Percentiles rank a stretch among this genome's conserved stretches.
Conservation (phyloP, 2,329 filamentous ascomycete species). For the Colletotrichum sp. region DNA sequence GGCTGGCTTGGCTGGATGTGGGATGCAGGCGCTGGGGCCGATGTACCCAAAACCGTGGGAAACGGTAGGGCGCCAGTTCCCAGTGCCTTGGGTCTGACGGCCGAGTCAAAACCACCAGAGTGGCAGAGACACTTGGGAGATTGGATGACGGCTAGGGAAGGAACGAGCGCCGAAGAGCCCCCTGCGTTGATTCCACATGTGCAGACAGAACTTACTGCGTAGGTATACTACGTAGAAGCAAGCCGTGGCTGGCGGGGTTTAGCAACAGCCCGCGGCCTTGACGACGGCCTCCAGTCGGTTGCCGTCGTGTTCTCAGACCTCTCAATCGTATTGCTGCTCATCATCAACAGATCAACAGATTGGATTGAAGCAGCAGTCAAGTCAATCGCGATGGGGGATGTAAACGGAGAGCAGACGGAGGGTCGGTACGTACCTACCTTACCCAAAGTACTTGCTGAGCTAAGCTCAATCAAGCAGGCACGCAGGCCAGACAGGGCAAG, state of each 20-base stretch:
- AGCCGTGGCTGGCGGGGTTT: not conserved
- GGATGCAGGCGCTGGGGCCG: not conserved
- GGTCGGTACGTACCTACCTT: not conserved
- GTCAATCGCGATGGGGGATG: not conserved
- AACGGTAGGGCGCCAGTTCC: not conserved
- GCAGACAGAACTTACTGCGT: not conserved
- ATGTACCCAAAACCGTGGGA: conserved; percentile 1
- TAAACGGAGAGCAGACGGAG: not conserved
- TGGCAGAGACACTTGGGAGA: not conserved
- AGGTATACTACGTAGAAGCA: not conserved
- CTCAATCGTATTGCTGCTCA: not conserved
- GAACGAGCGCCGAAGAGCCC: conserved; percentile 4
- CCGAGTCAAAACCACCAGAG: not conserved
- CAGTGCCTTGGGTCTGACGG: conserved; percentile 12
- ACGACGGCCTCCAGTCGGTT: not conserved
- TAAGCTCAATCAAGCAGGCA: not conserved
- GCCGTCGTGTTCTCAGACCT: not conserved
- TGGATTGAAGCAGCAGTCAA: not conserved
- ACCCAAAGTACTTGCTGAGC: not conserved
- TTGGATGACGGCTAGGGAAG: conserved; percentile 16
- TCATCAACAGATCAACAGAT: not conserved
- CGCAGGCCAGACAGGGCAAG: not conserved
- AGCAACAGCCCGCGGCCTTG: not conserved
- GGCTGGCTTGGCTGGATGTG: not conserved
- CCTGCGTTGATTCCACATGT: not conserved